Evolutionary conservation across 495 filamentous ascomycete species (phyloP).

Genomic region (Hypomontagnella submonticulosa): DNA sequence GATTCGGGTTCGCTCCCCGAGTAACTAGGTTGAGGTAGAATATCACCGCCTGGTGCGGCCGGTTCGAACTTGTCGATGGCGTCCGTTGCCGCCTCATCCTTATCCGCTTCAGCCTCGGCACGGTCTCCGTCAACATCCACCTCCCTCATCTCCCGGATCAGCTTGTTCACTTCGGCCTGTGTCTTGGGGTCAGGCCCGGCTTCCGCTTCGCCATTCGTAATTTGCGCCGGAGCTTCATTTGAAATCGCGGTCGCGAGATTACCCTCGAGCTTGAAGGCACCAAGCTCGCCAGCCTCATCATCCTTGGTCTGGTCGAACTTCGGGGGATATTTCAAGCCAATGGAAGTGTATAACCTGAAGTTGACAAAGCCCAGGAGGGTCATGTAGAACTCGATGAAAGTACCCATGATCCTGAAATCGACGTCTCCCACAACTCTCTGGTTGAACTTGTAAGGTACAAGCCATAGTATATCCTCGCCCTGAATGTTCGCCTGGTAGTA

Average conservation of each 20-base stretch:
- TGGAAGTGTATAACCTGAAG: slow-evolving; percentile 88
- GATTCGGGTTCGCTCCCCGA: slow-evolving; percentile 65
- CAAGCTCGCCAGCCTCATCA: slow-evolving; percentile 87
- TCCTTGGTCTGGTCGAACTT: slow-evolving; percentile 90
- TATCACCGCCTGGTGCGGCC: slow-evolving; percentile 79
- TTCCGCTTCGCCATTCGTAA: slow-evolving; percentile 61
- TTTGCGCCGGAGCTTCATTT: slow-evolving; percentile 58
- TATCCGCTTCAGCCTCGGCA: slow-evolving; percentile 60
- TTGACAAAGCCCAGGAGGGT: slow-evolving; percentile 96
- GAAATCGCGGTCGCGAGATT: slow-evolving; percentile 65
- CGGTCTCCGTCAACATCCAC: slow-evolving; percentile 56
- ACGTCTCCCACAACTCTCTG: slow-evolving; percentile 91
- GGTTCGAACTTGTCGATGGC: slow-evolving; percentile 91
- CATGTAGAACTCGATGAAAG: slow-evolving; percentile 98
- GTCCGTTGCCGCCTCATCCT: slow-evolving; percentile 65
- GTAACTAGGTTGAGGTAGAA: slow-evolving; percentile 82
- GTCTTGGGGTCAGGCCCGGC: slow-evolving; percentile 61
- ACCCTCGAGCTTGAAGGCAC: slow-evolving; percentile 88
- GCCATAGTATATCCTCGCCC: slow-evolving; percentile 97
- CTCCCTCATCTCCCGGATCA: slow-evolving; percentile 63
- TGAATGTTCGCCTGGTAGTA: slow-evolving; percentile 99
- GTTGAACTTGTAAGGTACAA: slow-evolving; percentile 97
- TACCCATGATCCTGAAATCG: slow-evolving; percentile 98
- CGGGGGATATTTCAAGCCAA: slow-evolving; percentile 92
- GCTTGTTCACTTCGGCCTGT: slow-evolving; percentile 65